Percentiles rank a stretch among this genome's conserved stretches.
Evolutionary conservation across 345 rosid species (phyloP).

Genomic region (Lepidium africanum): DNA sequence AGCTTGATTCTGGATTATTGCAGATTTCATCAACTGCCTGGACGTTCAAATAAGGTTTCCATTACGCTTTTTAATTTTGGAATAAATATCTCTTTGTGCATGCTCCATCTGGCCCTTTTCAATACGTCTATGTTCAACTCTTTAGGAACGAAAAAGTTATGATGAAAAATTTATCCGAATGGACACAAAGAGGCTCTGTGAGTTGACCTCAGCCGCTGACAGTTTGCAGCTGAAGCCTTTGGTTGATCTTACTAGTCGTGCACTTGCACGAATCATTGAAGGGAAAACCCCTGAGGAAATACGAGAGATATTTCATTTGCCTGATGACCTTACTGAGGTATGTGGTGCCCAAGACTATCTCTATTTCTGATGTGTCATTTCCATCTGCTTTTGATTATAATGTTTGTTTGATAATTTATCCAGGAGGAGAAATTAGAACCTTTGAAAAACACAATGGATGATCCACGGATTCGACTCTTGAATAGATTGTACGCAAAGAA

Average conservation of each 20-base stretch:
- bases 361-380: neutral
- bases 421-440: constrained; percentile 97
- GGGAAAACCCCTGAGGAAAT: constrained; percentile 88
- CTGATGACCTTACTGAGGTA: constrained; percentile 96
- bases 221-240: constrained; percentile 84
- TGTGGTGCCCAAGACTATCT: constrained; percentile 22
- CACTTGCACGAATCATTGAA: constrained; percentile 80
- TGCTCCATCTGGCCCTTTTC: neutral
- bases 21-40: constrained; percentile 77
- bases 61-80: neutral
- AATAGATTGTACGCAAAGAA: constrained; percentile 78
- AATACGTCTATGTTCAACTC: constrained; percentile 5
- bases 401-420: constrained; percentile 5
- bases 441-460: constrained; percentile 65
- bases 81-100: neutral
- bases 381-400: constrained; percentile 10
- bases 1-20: constrained; percentile 81
- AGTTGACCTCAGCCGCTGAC: constrained; percentile 88
- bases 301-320: constrained; percentile 84
- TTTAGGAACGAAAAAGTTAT: constrained; percentile 68
- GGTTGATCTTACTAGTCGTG: constrained; percentile 89
- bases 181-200: constrained; percentile 83
- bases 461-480: constrained; percentile 78
- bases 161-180: constrained; percentile 82
- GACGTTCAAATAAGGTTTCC: constrained; percentile 70